Evolutionary conservation across 306 rosid genomes (phyloP).

Genomic region (Aeschynomene evenia): DNA sequence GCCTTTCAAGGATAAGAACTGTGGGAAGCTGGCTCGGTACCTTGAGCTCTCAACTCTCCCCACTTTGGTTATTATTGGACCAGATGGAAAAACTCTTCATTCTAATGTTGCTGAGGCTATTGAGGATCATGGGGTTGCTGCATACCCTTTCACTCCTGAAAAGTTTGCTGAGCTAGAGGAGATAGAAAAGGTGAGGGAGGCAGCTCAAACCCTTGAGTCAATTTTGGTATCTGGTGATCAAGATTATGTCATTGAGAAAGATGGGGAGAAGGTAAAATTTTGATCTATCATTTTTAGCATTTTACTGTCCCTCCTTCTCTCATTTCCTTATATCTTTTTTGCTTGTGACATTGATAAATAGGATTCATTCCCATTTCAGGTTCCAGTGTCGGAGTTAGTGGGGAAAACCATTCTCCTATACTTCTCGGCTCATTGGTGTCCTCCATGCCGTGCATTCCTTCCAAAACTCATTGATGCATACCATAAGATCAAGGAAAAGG

Average conservation of each 20-base stretch:
- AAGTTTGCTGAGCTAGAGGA: slow-evolving; percentile 55
- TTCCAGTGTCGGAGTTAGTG: slow-evolving; percentile 60
- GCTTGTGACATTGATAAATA: neutral
- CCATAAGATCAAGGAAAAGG: slow-evolving; percentile 58
- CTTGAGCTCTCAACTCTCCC: slow-evolving; percentile 61
- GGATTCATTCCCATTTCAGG: slow-evolving; percentile 34
- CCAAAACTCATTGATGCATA: slow-evolving; percentile 69
- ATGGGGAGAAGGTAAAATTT: slow-evolving; percentile 50
- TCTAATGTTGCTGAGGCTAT: slow-evolving; percentile 53
- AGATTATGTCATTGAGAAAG: slow-evolving; percentile 54
- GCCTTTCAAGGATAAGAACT: slow-evolving; percentile 56
- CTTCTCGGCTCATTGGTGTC: slow-evolving; percentile 92
- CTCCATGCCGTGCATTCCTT: slow-evolving; percentile 77
- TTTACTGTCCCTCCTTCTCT: neutral
- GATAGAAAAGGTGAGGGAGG: slow-evolving; percentile 56
- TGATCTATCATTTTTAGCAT: neutral
- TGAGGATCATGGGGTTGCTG: slow-evolving; percentile 56
- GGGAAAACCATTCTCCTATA: slow-evolving; percentile 75
- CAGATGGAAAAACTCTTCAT: slow-evolving; percentile 64
- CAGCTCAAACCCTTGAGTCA: slow-evolving; percentile 64
- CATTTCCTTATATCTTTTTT: neutral
- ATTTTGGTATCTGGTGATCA: slow-evolving; percentile 50
- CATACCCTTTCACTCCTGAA: slow-evolving; percentile 76
- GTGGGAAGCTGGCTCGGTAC: slow-evolving; percentile 41
- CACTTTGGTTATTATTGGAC: slow-evolving; percentile 61